phyloP scores from a whole-genome alignment of 169 alveolate species.

The Cryptosporidium sp. region DNA sequence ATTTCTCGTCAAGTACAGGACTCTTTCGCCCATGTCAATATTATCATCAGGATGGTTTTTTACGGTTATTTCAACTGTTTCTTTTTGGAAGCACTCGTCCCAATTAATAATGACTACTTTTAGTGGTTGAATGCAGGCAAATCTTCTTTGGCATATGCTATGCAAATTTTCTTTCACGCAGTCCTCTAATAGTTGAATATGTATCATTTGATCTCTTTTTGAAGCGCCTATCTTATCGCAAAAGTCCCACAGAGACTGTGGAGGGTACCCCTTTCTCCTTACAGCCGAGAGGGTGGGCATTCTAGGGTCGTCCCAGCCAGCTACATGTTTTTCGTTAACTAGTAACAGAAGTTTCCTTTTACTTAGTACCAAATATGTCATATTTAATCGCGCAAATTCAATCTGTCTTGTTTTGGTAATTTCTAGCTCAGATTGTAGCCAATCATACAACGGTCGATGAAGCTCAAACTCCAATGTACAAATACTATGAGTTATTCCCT shows the following conservation, averaged over 20 bases:
- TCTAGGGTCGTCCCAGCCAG: conserved; percentile 99
- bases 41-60: conserved; percentile 76
- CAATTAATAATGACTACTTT: conserved; percentile 83
- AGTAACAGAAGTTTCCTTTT: conserved; percentile 95
- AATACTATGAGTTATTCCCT: conserved; percentile 97
- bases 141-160: conserved; percentile 87
- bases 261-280: conserved; percentile 96
- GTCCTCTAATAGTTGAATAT: conserved; percentile 93
- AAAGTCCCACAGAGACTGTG: conserved; percentile 89
- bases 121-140: conserved; percentile 89
- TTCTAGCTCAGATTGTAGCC: conserved; percentile 95
- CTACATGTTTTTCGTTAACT: conserved; percentile 91
- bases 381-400: conserved; percentile 98
- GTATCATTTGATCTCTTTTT: conserved; percentile 93
- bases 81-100: conserved; percentile 75
- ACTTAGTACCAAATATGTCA: conserved; percentile 95
- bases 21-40: conserved; percentile 55
- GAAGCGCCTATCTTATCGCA: conserved; percentile 96
- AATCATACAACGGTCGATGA: conserved; percentile 98
- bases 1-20: conserved; percentile 14
- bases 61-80: conserved; percentile 75
- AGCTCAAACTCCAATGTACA: conserved; percentile 99
- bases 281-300: conserved; percentile 98
- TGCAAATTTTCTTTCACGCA: conserved; percentile 91
- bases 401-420: conserved; percentile 86